Evolutionary conservation across 352 stramenopile genomes (phyloP).

Genomic region (Saprolegnia parasitica): DNA sequence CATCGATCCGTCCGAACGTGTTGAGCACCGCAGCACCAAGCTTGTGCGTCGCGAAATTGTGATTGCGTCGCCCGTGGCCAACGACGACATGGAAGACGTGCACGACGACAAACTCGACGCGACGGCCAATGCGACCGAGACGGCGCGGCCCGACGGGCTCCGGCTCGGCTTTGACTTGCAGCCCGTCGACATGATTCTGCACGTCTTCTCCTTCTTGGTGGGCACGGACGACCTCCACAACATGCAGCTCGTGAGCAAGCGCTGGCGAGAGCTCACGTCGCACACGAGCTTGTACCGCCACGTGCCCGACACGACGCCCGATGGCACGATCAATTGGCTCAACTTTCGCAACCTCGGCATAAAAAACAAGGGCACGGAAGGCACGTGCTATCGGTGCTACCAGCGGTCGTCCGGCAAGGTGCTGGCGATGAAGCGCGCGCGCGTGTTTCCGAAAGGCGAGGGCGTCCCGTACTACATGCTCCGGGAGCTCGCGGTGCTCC

Average conservation of each 20-base stretch:
- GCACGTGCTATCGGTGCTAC: conserved; percentile 82
- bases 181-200: conserved; percentile 82
- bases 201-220: conserved; percentile 83
- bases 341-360: conserved; percentile 87
- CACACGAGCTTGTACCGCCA: conserved; percentile 63
- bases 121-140: conserved; percentile 33
- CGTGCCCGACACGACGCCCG: conserved; percentile 53
- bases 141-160: neutral
- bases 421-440: conserved; percentile 85
- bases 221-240: conserved; percentile 60
- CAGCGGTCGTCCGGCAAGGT: conserved; percentile 80
- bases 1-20: conserved; percentile 78
- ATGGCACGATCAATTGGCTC: conserved; percentile 79
- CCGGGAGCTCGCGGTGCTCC: conserved; percentile 81
- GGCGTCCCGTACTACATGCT: conserved; percentile 93
- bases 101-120: conserved; percentile 36
- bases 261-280: conserved; percentile 75
- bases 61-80: conserved; percentile 68
- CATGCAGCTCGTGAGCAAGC: conserved; percentile 71
- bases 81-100: conserved; percentile 72
- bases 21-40: conserved; percentile 80
- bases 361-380: conserved; percentile 88
- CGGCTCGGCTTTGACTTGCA: conserved; percentile 80
- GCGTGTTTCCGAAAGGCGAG: conserved; percentile 86
- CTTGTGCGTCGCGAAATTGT: conserved; percentile 78